Evolutionary conservation across 768 basidiomycete species (phyloP), one percentile per base, ranked within the genome.

Genomic region (Cytidiella melzeri): DNA sequence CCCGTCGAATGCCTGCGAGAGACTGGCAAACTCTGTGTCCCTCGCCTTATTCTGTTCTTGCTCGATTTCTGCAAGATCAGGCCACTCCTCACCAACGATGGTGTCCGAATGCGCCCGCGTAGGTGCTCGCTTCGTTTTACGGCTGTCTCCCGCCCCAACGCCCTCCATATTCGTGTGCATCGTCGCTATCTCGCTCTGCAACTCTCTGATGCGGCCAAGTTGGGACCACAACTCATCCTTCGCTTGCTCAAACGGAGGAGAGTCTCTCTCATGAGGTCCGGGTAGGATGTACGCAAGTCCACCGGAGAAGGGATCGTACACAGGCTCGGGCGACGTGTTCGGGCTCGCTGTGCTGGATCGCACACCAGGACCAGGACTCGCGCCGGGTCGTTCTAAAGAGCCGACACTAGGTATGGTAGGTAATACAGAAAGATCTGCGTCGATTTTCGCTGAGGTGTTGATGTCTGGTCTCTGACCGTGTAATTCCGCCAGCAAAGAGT

Each of bases 91-190:
- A 20, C 75, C 72, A 19, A 50, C 73, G 54, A 75, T 74, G 44
- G 76, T 75, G 47, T 76, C 75, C 50, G 69, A 71, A 38, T 58
- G 55, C 40, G 57, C 49, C 27, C 56, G 53, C 34, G 47, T 43
- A 24, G 62, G 21, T 7, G 43, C 45, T 30, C 58, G 60, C 44
- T 52, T 56, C 18, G 51, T 46, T 28, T 52, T 52, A 52, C 43
- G 53, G 51, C 34, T 56, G 51, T 51, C 62, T 55, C 46, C 67
- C 50, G 66, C 55, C 1, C 81, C 79, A 41, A 84, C 73, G 36
- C 75, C 75, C 62, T 90, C 87, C 84, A 90, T 85, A 21, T 83
- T 79, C 9, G 81, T 65, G 60, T 89, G 87, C 76, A 86, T 79
- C 54, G 68, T 70, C 4, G 87, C 81, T 27, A 90, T 79, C 54